Percentiles rank a stretch among this genome's conserved stretches.
Conservation (phyloP, 163 green algal species). For the Trebouxiophyceae sp. region DNA sequence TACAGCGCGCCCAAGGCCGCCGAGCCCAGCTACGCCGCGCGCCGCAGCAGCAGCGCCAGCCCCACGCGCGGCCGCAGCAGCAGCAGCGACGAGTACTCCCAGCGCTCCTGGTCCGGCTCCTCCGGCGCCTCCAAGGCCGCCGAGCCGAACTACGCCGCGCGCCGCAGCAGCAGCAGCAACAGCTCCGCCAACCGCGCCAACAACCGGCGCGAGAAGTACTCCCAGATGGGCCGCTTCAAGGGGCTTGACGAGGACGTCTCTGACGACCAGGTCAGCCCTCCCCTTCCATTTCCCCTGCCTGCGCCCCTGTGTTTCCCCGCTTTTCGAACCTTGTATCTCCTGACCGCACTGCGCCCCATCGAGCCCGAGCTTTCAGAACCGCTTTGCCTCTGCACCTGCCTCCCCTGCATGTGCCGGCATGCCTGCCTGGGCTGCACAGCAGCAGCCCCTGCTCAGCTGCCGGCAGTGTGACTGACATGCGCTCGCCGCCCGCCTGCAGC, state of each 20-base stretch:
- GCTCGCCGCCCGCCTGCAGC: slow-evolving; percentile 46
- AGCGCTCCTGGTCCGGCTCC: too few species aligned
- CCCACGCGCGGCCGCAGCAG: background rate
- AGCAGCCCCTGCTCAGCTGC: background rate
- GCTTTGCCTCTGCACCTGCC: background rate
- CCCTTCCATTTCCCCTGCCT: too few species aligned
- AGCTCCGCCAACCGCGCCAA: background rate
- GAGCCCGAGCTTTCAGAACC: background rate
- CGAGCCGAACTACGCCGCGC: background rate
- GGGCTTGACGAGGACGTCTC: slow-evolving; percentile 77
- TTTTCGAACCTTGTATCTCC: too few species aligned
- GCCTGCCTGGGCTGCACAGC: background rate
- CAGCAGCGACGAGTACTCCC: too few species aligned
- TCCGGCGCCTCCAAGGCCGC: background rate
- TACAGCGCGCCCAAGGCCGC: background rate
- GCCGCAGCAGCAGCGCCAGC: background rate
- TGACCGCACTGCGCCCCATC: too few species aligned
- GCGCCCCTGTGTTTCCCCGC: too few species aligned
- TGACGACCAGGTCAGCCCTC: slow-evolving; percentile 70
- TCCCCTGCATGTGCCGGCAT: background rate
- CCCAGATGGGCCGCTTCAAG: slow-evolving; percentile 63
- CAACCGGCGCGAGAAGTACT: slow-evolving; percentile 6
- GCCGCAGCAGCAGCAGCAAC: background rate
- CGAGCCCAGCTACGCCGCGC: background rate
- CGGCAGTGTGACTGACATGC: background rate